Evolutionary conservation across 2,329 filamentous ascomycete genomes (phyloP).

Genomic region (Chaetomium strumarium): DNA sequence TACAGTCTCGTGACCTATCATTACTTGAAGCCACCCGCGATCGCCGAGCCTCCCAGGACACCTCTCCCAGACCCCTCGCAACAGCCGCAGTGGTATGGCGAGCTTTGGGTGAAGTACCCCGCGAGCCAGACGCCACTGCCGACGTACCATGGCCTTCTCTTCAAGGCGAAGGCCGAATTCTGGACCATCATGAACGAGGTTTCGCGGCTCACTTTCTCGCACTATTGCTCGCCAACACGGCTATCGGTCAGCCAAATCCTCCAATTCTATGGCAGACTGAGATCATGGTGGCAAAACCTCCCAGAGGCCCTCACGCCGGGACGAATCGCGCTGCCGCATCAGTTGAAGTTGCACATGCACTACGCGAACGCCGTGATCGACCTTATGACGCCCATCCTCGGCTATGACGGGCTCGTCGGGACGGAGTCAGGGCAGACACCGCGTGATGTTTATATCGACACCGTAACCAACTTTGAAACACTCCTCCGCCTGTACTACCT

Average conservation of each 20-base stretch:
- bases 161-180: conserved; percentile 28
- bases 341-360: conserved; percentile 29
- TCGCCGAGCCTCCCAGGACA: conserved; percentile 22
- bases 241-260: conserved; percentile 20
- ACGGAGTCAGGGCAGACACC: conserved; percentile 6
- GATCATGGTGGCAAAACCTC: conserved; percentile 20
- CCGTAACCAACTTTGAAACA: conserved; percentile 29
- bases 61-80: conserved; percentile 27
- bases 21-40: conserved; percentile 25
- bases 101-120: conserved; percentile 30
- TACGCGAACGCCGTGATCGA: conserved; percentile 22
- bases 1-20: conserved; percentile 21
- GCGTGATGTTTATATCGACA: conserved; percentile 19
- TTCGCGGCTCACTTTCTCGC: conserved; percentile 18
- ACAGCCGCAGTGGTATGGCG: conserved; percentile 28
- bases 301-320: conserved; percentile 25
- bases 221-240: conserved; percentile 7
- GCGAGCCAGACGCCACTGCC: conserved; percentile 22
- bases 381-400: conserved; percentile 19
- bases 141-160: conserved; percentile 23
- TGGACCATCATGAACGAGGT: conserved; percentile 28
- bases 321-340: conserved; percentile 27
- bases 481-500: conserved; percentile 32
- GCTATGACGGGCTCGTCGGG: conserved; percentile 8
- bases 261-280: conserved; percentile 22